phyloP scores from a whole-genome alignment of 202 grass and related monocot genomes.

The Zoysia matrella region DNA sequence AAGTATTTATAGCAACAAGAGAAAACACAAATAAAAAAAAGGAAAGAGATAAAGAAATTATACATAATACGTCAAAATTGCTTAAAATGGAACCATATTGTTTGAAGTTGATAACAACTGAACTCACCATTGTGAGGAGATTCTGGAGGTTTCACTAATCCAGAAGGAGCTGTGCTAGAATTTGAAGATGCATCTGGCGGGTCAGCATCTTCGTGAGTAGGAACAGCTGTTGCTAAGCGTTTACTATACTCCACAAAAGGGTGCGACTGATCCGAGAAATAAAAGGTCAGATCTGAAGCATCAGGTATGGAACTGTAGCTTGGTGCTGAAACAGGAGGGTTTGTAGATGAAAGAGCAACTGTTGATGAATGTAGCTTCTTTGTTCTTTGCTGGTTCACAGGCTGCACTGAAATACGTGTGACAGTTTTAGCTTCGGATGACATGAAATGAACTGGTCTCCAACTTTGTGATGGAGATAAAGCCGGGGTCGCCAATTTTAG shows the following conservation, averaged over 20 bases:
- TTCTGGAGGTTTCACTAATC: slow-evolving; percentile 73
- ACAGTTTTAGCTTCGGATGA: slow-evolving; percentile 41
- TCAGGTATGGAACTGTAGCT: slow-evolving; percentile 48
- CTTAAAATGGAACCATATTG: slow-evolving; percentile 25
- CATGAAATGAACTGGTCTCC: slow-evolving; percentile 54
- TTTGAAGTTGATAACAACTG: slow-evolving; percentile 30
- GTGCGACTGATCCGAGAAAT: slow-evolving; percentile 49
- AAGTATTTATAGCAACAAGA: background rate
- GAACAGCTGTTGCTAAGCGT: slow-evolving; percentile 36
- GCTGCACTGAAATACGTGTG: slow-evolving; percentile 31
- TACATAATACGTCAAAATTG: background rate
- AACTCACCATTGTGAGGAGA: slow-evolving; percentile 79
- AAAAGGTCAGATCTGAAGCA: slow-evolving; percentile 38
- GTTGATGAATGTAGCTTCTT: slow-evolving; percentile 46
- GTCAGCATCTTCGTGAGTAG: slow-evolving; percentile 53
- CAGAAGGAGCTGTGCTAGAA: slow-evolving; percentile 74
- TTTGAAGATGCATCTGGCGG: slow-evolving; percentile 76
- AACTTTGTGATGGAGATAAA: slow-evolving; percentile 58
- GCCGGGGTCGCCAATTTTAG: slow-evolving; percentile 49
- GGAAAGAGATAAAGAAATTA: background rate
- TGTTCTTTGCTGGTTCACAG: slow-evolving; percentile 34
- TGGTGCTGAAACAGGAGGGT: slow-evolving; percentile 46
- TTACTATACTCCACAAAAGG: slow-evolving; percentile 33
- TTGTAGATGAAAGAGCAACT: slow-evolving; percentile 40
- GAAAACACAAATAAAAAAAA: background rate